phyloP scores from a whole-genome alignment of 2,329 filamentous ascomycete species.

The Fusarium udum region DNA sequence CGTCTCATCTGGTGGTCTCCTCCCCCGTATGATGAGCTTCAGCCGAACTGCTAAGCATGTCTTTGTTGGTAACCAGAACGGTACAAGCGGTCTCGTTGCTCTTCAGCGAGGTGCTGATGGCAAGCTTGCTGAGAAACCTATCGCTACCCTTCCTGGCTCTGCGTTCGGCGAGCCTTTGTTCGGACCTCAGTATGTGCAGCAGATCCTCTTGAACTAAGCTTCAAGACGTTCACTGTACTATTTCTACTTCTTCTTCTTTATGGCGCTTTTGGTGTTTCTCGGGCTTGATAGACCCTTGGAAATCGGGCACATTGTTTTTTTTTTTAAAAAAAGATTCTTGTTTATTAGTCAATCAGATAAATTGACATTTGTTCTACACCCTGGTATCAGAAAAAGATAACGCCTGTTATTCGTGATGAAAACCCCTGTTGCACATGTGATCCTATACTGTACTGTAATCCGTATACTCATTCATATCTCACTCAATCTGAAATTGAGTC shows the following conservation, averaged over 20 bases:
- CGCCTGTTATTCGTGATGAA: constrained; percentile 11
- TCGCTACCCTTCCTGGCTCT: constrained; percentile 39
- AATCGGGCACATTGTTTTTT: neutral
- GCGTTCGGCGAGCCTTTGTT: constrained; percentile 43
- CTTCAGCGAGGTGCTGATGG: constrained; percentile 48
- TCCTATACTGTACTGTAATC: constrained; percentile 10
- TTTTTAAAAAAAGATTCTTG: neutral
- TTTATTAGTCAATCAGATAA: constrained; percentile 11
- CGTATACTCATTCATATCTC: neutral
- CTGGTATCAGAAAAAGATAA: constrained; percentile 18
- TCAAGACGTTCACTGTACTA: neutral
- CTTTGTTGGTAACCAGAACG: constrained; percentile 60
- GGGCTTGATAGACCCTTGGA: constrained; percentile 14
- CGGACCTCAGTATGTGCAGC: constrained; percentile 49
- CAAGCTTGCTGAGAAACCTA: constrained; percentile 42
- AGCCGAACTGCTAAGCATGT: constrained; percentile 50
- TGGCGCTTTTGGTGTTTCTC: constrained; percentile 32
- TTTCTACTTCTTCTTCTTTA: neutral
- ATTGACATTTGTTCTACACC: constrained; percentile 16
- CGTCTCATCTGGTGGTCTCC: constrained; percentile 48
- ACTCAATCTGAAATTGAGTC: constrained; percentile 42
- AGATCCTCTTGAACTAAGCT: constrained; percentile 39
- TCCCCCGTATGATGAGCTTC: constrained; percentile 60
- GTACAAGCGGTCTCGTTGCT: constrained; percentile 52
- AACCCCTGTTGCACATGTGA: neutral